These are phyloP conservation scores for Gamarada debralockiae DNA, from an alignment of 495 filamentous ascomycete genomes.

Conservation along the genomic window DNA sequence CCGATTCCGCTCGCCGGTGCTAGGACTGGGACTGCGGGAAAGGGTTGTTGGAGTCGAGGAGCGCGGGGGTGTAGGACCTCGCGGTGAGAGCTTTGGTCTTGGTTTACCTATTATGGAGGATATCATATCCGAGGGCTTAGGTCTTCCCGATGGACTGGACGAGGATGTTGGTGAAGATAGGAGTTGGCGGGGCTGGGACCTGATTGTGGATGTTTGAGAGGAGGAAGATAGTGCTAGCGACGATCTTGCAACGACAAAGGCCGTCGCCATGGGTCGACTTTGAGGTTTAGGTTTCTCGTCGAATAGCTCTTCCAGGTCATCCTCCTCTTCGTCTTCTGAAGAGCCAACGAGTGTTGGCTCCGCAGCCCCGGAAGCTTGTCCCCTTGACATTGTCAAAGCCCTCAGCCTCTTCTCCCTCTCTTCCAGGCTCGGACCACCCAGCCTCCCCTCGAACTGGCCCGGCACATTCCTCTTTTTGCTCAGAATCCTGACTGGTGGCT, in stretches of 20 bases:
- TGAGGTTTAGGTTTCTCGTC: constrained; percentile 2
- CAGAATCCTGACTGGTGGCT: constrained; percentile 18
- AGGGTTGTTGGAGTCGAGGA: not conserved
- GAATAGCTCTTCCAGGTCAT: constrained; percentile 18
- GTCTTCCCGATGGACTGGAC: not conserved
- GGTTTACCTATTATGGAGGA: constrained; percentile 6
- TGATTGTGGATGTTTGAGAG: not conserved
- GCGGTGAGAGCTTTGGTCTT: not conserved
- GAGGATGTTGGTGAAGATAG: not conserved
- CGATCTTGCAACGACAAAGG: not conserved
- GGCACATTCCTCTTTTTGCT: constrained; percentile 3
- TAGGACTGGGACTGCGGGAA: not conserved
- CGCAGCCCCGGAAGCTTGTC: not conserved
- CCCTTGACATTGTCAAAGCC: constrained; percentile 5
- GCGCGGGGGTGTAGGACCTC: not conserved
- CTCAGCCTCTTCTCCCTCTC: constrained; percentile 15
- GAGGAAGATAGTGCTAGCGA: not conserved
- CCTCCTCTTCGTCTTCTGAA: constrained; percentile 10
- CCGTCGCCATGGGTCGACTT: not conserved
- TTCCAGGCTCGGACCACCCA: constrained; percentile 5
- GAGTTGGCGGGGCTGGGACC: not conserved
- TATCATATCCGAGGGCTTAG: constrained; percentile 10
- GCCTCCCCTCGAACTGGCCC: not conserved
- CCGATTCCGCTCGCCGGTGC: not conserved
- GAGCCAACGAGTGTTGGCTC: constrained; percentile 2